Conservation (phyloP, 768 basidiomycete genomes). For the Xanthoconium stramineum region DNA sequence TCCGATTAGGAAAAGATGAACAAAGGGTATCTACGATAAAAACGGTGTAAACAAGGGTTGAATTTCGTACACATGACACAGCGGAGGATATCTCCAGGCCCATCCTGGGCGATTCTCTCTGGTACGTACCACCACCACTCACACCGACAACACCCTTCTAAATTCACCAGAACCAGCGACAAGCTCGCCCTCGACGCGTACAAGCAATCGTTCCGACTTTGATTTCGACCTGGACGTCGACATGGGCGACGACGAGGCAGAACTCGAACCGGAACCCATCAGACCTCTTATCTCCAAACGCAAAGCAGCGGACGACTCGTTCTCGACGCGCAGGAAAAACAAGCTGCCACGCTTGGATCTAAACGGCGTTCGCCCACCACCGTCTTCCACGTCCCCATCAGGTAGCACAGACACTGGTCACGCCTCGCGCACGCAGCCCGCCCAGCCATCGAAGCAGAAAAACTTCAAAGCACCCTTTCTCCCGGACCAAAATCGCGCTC, state of each 20-base stretch:
- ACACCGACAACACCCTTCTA: neutral
- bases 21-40: no score
- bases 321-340: slow-evolving; percentile 3
- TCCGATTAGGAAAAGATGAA: no score
- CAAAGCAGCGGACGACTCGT: slow-evolving; percentile 21
- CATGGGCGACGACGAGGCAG: slow-evolving; percentile 23
- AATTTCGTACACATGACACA: neutral
- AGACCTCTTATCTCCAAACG: slow-evolving; percentile 22
- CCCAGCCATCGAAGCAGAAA: no score
- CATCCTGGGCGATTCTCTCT: slow-evolving; percentile 26
- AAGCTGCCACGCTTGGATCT: slow-evolving; percentile 23
- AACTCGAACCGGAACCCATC: neutral
- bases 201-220: slow-evolving; percentile 13
- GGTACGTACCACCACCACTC: slow-evolving; percentile 15
- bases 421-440: no score
- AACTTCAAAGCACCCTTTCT: no score
- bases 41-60: no score
- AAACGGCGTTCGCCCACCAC: no score
- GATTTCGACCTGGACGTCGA: slow-evolving; percentile 12
- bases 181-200: slow-evolving; percentile 16
- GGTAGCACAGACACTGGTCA: no score
- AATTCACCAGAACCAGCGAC: slow-evolving; percentile 16
- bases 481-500: no score
- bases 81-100: slow-evolving; percentile 24
- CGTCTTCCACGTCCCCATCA: no score